Base-by-base conservation (phyloP, 306 rosid species). In the Rubus parviflorus region DNA sequence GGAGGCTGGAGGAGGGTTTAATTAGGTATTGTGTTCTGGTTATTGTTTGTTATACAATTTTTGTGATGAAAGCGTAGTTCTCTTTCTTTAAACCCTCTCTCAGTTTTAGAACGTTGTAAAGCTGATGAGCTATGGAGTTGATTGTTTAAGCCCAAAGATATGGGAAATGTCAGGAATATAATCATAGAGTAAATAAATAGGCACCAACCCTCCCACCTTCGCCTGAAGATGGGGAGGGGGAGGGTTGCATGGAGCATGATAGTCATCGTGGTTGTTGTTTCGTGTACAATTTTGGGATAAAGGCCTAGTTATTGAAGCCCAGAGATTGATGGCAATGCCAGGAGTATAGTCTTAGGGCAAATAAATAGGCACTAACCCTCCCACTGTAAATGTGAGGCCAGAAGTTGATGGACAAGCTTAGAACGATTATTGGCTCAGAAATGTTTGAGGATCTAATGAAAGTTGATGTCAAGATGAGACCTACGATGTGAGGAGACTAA, bases 381-480 rank as follows among this genome's bases (percentile, higher is more conserved):
- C 12, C 46, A 7, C 56, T 70, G 75, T 70, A 35, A 49, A 51
- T 70, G 46, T 17, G 53, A 70, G 30, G 35, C 8, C 35, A 35
- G 54, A 49, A 51, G 63, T 11, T 71, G 75, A 54, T 19, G 10
- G 22, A 12, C 40, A 40, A 25, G 64, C 51, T 37, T 43, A 19
- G 48, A 20, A 25, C 37, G 64, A 14, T 53, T 54, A n/a, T 65
- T 1, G 67, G 8, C 23, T 58, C 47, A n/a, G 25, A 14, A 57
- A 23, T 40, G 40, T 7, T 54, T 20, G 40, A 17, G 25, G 46
- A 25, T 13, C 2, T 41, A 35, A 16, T 8, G 16, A 25, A 73
- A 73, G 42, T 56, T 56, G 52, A 37, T 48, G 52, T 56, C 30
- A 63, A 73, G 22, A 64, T 73, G 61, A 51, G 56, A 8, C 75